Conservation (phyloP, 352 stramenopile genomes). For the Halophytophthora polymorphica region DNA sequence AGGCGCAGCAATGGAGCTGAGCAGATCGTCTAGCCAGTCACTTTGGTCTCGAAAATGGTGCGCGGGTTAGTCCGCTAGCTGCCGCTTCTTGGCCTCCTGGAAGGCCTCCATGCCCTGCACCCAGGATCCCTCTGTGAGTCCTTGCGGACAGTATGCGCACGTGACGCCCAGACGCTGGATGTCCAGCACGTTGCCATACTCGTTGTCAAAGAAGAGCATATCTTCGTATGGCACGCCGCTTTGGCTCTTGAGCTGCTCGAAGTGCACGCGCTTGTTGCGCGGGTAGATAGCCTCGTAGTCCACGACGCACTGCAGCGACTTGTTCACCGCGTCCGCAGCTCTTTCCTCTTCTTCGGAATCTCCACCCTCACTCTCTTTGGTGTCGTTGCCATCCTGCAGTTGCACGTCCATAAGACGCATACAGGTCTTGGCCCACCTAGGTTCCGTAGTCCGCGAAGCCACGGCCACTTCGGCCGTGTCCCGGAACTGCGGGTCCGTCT, state of each 20-base stretch:
- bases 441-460: constrained; percentile 71
- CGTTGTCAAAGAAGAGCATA: constrained; percentile 98
- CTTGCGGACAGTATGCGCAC: constrained; percentile 75
- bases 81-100: constrained; percentile 49
- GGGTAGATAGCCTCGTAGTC: constrained; percentile 83
- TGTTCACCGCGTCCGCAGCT: constrained; percentile 19
- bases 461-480: constrained; percentile 58
- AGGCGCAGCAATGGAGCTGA: constrained; percentile 1
- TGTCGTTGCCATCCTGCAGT: too few relatives aligned
- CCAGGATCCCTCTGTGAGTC: constrained; percentile 65
- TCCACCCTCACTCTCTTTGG: constrained; percentile 2
- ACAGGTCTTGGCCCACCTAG: constrained; percentile 74
- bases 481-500: constrained; percentile 63
- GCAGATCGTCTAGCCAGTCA: neutral
- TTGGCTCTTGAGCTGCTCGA: constrained; percentile 87
- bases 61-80: too few relatives aligned
- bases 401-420: constrained; percentile 69
- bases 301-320: constrained; percentile 55
- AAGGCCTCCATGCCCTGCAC: constrained; percentile 69
- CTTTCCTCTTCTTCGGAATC: neutral
- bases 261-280: constrained; percentile 89
- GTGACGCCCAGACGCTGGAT: constrained; percentile 69
- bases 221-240: constrained; percentile 90
- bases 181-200: constrained; percentile 76
- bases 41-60: too few relatives aligned